Base-by-base conservation (phyloP, 345 rosid species). In the Nephelium lappaceum region DNA sequence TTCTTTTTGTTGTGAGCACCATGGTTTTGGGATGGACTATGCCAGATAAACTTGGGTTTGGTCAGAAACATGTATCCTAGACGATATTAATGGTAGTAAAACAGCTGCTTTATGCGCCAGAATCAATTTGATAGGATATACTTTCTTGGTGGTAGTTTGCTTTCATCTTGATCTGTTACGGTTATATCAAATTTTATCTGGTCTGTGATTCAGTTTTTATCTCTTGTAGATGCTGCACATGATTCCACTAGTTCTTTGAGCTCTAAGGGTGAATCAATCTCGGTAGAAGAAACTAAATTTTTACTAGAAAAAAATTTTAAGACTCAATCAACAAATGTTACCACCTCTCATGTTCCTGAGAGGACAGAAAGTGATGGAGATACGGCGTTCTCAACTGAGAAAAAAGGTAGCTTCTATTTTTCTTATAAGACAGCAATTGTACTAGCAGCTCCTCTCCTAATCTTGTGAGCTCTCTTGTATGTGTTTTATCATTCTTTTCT, bases 321-420 rank as follows among this genome's bases (percentile, higher is more conserved):
- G 73, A 63, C 70, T 55, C 69, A 80, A 47, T 27, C 71, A 53
- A 55, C 42, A 31, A 83, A 82, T 71, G 78, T 75, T 72, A 78
- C 80, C 57, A 43, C 80, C 23, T 24, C 78, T 45, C 12, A 38
- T 53, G 42, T 58, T 73, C 62, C 77, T 38, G 76, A 71, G 65
- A 78, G 62, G 67, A 73, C 81, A 60, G 74, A 69, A 73, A 70
- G 31, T 51, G 67, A 71, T 45, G 77, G 58, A 65, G 71, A 72
- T 19, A 61, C 16, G 63, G 49, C 51, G 24, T 53, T 74, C 21
- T 85, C 84, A 71, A 62, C 88, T 73, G 72, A 72, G 64, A 72
- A 25, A 38, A 82, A 81, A 90, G 91, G 90, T 86, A 78, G 12
- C 23, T 41, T 76, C 7, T 39, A 7, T 31, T 24, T 24, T 64